These are phyloP conservation scores for Alternaria triticimaculans DNA, from an alignment of 2,329 filamentous ascomycete genomes.

Conservation along the genomic window DNA sequence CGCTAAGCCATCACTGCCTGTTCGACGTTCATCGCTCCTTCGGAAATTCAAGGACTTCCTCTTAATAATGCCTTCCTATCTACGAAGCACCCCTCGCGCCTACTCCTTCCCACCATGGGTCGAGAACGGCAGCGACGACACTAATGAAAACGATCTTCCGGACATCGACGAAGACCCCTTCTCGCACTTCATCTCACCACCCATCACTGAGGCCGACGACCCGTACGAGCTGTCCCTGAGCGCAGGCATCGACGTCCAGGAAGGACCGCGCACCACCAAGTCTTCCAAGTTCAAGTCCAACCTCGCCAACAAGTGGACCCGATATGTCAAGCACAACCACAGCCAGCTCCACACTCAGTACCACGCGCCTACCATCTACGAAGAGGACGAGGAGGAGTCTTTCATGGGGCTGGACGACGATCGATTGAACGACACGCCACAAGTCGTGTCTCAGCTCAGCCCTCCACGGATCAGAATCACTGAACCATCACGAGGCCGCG, in stretches of 20 bases:
- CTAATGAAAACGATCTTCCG: slow-evolving; percentile 32
- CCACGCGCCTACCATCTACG: slow-evolving; percentile 33
- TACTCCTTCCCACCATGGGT: slow-evolving; percentile 47
- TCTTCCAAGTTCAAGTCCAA: slow-evolving; percentile 48
- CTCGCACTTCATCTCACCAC: slow-evolving; percentile 52
- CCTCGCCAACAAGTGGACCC: slow-evolving; percentile 50
- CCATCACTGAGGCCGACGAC: slow-evolving; percentile 51
- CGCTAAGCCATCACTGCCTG: slow-evolving; percentile 28
- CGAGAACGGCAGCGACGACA: slow-evolving; percentile 33
- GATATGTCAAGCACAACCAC: slow-evolving; percentile 48
- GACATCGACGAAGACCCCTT: slow-evolving; percentile 54
- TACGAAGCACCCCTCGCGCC: slow-evolving; percentile 35
- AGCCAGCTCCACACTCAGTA: slow-evolving; percentile 41
- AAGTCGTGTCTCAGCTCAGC: slow-evolving; percentile 37
- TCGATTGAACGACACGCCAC: slow-evolving; percentile 40
- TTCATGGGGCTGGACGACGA: slow-evolving; percentile 48
- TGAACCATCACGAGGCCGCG: slow-evolving; percentile 46
- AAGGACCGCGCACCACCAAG: slow-evolving; percentile 39
- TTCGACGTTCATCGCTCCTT: slow-evolving; percentile 29
- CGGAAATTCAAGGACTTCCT: slow-evolving; percentile 33
- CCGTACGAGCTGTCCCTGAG: slow-evolving; percentile 48
- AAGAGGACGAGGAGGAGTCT: slow-evolving; percentile 44
- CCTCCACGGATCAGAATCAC: slow-evolving; percentile 36
- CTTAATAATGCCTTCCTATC: slow-evolving; percentile 45
- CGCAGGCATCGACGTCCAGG: slow-evolving; percentile 47